Conservation (phyloP, 495 filamentous ascomycete species). For the Coniosporium apollinis region DNA sequence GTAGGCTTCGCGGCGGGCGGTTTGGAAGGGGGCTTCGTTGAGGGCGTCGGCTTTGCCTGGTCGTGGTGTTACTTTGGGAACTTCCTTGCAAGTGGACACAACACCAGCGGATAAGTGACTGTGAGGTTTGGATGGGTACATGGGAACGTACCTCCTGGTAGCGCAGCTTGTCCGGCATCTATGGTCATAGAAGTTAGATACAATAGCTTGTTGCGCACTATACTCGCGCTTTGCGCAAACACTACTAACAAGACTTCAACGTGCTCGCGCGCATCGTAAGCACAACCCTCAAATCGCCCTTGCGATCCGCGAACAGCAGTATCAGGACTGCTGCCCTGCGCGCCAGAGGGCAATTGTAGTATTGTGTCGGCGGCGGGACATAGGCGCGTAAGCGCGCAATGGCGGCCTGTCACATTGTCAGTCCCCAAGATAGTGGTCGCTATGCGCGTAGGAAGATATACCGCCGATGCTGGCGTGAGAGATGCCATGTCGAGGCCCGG, state of each 20-base stretch:
- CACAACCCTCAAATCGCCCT: conserved; percentile 63
- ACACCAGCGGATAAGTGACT: not conserved
- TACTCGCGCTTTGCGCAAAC: too few species aligned
- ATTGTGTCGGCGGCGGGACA: conserved; percentile 39
- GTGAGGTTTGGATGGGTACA: conserved; percentile 1
- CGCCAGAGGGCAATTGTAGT: conserved; percentile 47
- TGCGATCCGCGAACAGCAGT: conserved; percentile 64
- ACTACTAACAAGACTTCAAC: conserved; percentile 38
- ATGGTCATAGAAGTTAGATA: too few species aligned
- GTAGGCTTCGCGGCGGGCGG: conserved; percentile 70
- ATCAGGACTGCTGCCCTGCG: conserved; percentile 70
- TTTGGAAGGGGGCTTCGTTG: conserved; percentile 43
- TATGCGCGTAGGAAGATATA: conserved; percentile 22
- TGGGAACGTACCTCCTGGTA: conserved; percentile 60
- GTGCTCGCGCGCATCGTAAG: conserved; percentile 71
- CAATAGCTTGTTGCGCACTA: too few species aligned
- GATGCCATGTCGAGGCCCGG: conserved; percentile 33
- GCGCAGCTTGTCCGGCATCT: conserved; percentile 65
- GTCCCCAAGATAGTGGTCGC: conserved; percentile 4
- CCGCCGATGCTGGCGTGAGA: conserved; percentile 37
- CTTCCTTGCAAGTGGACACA: not conserved
- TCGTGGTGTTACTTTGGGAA: not conserved
- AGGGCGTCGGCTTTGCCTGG: conserved; percentile 33
- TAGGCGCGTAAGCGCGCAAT: conserved; percentile 61
- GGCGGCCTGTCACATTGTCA: conserved; percentile 41